Evolutionary conservation across 768 basidiomycete genomes (phyloP), one percentile per base, ranked within the genome.

Genomic region (Kondoa malvinella): DNA sequence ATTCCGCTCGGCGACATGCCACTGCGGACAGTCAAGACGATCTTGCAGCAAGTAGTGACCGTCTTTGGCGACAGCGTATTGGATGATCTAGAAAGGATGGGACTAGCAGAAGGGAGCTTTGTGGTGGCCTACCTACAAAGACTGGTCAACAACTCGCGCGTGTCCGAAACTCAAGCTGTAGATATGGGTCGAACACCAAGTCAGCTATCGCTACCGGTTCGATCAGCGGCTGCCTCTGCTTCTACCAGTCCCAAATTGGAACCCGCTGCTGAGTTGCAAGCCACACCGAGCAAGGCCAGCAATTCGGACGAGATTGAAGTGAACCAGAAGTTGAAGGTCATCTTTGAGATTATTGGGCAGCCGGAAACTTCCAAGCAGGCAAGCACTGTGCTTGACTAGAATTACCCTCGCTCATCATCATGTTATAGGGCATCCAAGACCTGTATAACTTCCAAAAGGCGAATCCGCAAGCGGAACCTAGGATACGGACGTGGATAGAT

Each of bases 1-100:
- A 84, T 97, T 1, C 92, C 95, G 1, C 87, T 92, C 75, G 92
- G 92, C 29, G 95, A 99, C 74, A 92, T 97, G 92, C 95, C 95
- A 1, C 78, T 99, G 68, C 82, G 95, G 70, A 97, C 95, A 1
- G 89, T 97, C 77, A 99, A 99, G 80, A 92, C 95, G 56, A 89
- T 99, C 73, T 88, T 99, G 34, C 95, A 97, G 78, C 91, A 94
- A 76, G 84, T 96, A 67, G 89, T 96, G 87, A 89, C 86, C 34
- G 86, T 89, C 73, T 86, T 88, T 74, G 88, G 86, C 29, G 89
- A 89, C 69, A 86, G 87, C 65, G 86, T 92, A 0, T 96, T 96
- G 73, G 92, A 96, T 74, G 78, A 92, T 59, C 83, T 99, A 33
- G 83, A 83, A 56, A 86, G 92, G 12, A 95, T 97, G 73, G 92